Base-by-base conservation (phyloP, 345 rosid species). In the Bretschneidera sinensis region DNA sequence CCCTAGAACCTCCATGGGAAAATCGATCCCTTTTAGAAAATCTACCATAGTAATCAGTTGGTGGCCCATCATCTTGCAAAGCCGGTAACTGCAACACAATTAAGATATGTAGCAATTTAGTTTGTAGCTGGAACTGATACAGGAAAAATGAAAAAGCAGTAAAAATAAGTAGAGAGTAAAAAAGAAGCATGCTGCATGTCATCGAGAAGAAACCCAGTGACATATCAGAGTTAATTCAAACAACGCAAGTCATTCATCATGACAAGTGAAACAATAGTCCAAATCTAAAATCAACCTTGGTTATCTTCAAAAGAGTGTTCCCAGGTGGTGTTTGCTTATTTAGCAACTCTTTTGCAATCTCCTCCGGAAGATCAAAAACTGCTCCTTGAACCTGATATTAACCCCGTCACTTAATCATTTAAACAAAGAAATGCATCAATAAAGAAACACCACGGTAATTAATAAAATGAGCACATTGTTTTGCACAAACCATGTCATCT, bases 291-390 rank as follows among this genome's bases (percentile, higher is more conserved):
- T 34, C n/a, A 24, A 92, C 98, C 91, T 92, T 89, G 16, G 85
- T 76, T 63, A 85, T 87, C 78, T 87, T 79, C 43, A 83, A 61
- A 62, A 92, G 70, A 23, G 72, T 79, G 74, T 87, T 89, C 66
- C 98, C 98, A 20, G 87, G 88, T 49, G 97, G 98, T 34, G 77
- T 35, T 79, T 84, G 78, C 79, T 67, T 83, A 64, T 72, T 79
- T 60, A 92, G 78, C 61, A 92, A 77, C 74, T 74, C 88, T 77
- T 84, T 89, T 1, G 92, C 97, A 45, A 89, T 84, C 59, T 92
- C 98, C 78, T 89, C 97, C 0, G 98, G 96, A 51, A 92, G 81
- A 81, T 92, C 98, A 70, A 89, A 92, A 64, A 92, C 91, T 20
- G 98, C 97, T 63, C 97, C 98, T 80, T 87, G 98, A 62, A 89